Base-by-base conservation (phyloP, 2,329 filamentous ascomycete genomes). In the Aureobasidium zeae region DNA sequence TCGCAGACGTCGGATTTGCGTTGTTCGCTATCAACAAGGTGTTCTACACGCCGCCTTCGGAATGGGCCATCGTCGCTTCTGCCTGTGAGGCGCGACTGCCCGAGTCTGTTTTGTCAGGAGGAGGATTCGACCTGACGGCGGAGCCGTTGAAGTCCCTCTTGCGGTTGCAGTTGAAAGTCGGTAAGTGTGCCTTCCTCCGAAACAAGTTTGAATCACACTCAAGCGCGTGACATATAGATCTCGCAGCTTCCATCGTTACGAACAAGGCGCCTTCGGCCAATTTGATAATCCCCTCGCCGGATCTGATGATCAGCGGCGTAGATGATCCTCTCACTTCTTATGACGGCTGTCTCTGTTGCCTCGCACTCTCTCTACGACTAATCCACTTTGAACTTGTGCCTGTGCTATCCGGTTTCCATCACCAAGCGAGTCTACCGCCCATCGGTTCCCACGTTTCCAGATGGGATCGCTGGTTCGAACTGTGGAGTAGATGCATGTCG, bases 381-480 rank as follows among this genome's bases (percentile, higher is more conserved):
- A 10, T 38, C 11, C 35, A 38, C 11, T 38, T 38, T 25, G 24
- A 38, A 11, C 5, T 38, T 3, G 12, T 38, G 5, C 35, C 35
- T 20, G 15, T 38, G 35, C 12, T 38, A 28, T 28, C 25, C 13
- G 35, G 35, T 21, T 38, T 38, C 16, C n/a, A n/a, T n/a, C 35
- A 38, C 25, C 24, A 38, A 29, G 28, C 35, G 20, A 19, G 10
- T 29, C 16, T 29, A 21, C 24, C 28, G 20, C 35, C 35, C 11
- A 25, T 38, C 35, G 35, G 25, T 21, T 20, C 24, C 2, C 35
- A 38, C 11, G 24, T 29, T 11, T 38, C 35, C 7, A 20, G 16
- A 20, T 38, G 35, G 35, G 35, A 38, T 21, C 35, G 35, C 16
- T 38, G 35, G 35, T 38, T 28, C 5, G 35, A 38, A 15, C 35